These are phyloP conservation scores for Caloboletus firmus DNA, from an alignment of 1,284 basidiomycete species.

Conservation along the genomic window DNA sequence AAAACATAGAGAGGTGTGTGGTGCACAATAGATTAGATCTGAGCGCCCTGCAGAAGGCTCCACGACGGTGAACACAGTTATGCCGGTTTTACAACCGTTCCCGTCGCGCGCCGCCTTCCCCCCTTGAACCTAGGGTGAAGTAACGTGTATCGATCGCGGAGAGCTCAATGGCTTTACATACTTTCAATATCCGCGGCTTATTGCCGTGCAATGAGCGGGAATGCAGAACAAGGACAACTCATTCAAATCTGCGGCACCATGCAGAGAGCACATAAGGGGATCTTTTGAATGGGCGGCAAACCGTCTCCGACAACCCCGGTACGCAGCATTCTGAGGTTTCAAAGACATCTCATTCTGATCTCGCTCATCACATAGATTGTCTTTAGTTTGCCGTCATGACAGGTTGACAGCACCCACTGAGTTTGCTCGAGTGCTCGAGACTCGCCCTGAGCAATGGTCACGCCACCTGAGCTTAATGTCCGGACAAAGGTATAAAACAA, in stretches of 20 bases:
- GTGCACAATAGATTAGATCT: too few species aligned
- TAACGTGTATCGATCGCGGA: too few species aligned
- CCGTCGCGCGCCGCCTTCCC: too few species aligned
- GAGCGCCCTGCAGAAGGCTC: too few species aligned
- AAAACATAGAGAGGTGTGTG: too few species aligned
- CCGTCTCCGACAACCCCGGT: neutral
- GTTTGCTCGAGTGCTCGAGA: slow-evolving; percentile 2
- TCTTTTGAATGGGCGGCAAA: neutral
- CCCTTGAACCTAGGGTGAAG: too few species aligned
- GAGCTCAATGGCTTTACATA: too few species aligned
- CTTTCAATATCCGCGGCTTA: too few species aligned
- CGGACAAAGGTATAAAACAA: slow-evolving; percentile 28
- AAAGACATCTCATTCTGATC: neutral
- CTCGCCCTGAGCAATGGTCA: neutral
- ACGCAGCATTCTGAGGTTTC: neutral
- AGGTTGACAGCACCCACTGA: neutral
- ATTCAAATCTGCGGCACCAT: neutral
- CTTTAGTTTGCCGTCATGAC: slow-evolving; percentile 9
- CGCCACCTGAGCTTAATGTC: neutral
- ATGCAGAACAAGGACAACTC: too few species aligned
- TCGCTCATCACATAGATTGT: slow-evolving; percentile 1
- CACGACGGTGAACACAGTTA: too few species aligned
- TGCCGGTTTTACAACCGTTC: too few species aligned
- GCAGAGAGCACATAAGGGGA: neutral
- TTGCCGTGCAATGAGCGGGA: too few species aligned